Evolutionary conservation across 371 early-diverging fungal genomes (phyloP).

Genomic region (Funneliformis caledonium): DNA sequence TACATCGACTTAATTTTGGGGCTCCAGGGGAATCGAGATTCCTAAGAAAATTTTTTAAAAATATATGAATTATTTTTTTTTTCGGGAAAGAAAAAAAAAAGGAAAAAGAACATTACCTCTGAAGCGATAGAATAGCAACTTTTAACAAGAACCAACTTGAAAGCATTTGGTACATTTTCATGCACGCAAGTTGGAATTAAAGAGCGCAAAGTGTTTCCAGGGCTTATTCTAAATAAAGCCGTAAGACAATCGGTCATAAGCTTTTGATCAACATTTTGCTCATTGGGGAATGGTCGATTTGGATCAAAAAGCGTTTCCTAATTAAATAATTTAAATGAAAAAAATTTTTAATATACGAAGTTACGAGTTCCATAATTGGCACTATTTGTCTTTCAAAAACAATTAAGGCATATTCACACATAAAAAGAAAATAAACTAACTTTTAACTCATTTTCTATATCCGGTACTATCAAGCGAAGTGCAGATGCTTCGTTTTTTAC

Average conservation of each 20-base stretch:
- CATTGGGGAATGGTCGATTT: slow-evolving; percentile 57
- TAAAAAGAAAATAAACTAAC: neutral
- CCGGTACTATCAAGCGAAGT: slow-evolving; percentile 69
- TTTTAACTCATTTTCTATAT: slow-evolving; percentile 75
- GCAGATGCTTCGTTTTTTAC: slow-evolving; percentile 71
- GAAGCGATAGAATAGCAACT: slow-evolving; percentile 73
- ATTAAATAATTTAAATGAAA: neutral
- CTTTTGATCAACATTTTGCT: slow-evolving; percentile 61
- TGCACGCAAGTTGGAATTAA: slow-evolving; percentile 71
- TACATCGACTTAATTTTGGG: slow-evolving; percentile 70
- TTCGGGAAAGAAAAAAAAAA: neutral
- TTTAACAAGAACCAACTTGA: slow-evolving; percentile 76
- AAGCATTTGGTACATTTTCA: slow-evolving; percentile 68
- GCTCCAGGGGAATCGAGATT: slow-evolving; percentile 73
- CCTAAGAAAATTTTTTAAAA: slow-evolving; percentile 40
- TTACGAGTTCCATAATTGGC: neutral
- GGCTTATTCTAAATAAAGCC: slow-evolving; percentile 78
- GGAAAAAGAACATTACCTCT: slow-evolving; percentile 46
- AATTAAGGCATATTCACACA: neutral
- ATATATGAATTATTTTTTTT: neutral
- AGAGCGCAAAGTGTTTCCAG: slow-evolving; percentile 66
- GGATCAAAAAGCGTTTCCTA: slow-evolving; percentile 71
- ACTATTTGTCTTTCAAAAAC: no score
- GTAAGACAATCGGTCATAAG: slow-evolving; percentile 75
- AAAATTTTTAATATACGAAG: neutral